Evolutionary conservation across 1,284 basidiomycete genomes (phyloP), one percentile per base, ranked within the genome.

Genomic region (Rhodotorula sp.): DNA sequence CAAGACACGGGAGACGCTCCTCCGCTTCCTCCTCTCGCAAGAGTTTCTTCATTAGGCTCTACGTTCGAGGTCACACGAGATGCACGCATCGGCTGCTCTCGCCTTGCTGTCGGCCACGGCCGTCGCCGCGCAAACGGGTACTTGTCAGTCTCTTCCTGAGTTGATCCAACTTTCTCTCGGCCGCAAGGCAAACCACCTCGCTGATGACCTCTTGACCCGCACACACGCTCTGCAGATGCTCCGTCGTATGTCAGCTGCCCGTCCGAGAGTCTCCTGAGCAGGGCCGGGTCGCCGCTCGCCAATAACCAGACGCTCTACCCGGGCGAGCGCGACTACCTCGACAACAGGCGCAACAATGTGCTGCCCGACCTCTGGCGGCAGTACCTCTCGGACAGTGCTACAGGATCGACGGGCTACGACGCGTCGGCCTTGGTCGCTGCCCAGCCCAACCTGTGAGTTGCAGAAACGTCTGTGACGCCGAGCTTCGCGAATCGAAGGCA

Each of bases 371-470:
- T 68, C 2, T 76, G 66, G 66, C n/a, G 23, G 12, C 7, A 26
- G 38, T 76, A 76, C 59, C 58, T 76, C 38, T 31, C 62, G 21
- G 64, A 71, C 45, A 57, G 52, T n/a, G 48, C 63, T 12, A 70
- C 66, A 5, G 71, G 68, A n/a, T 59, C 31, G 68, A 76, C 74
- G 2, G 74, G 72, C 5, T 71, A 74, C 66, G 47, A 62, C 21
- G 60, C 50, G 14, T n/a, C 62, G 7, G 45, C 55, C 3, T 19
- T 75, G 16, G 31, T 65, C 5, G 18, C 45, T 2, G 19, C 49
- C 34, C 15, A 54, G 18, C 71, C 71, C 1, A 69, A 62, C 38
- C 55, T 69, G 64, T 62, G 47, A 21, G 64, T 34, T 12, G 2
- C n/a, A 43, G 12, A 43, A 43, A 43, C 38, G 38, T 43, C 38